Conservation (phyloP, 164 flowering plant species). For the Brasenia schreberi region DNA sequence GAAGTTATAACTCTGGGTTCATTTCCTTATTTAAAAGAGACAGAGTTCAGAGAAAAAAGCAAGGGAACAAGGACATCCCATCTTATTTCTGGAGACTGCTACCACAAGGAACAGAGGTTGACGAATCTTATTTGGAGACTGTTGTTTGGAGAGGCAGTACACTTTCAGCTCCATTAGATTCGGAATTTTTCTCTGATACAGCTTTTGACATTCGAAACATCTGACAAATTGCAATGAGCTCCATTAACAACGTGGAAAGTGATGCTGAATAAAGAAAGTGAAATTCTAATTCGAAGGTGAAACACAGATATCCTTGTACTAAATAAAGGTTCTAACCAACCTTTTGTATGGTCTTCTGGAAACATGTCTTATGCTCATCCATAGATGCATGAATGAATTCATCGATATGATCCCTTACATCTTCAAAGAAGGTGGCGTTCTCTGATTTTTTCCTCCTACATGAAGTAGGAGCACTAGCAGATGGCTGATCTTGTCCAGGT, state of each 20-base stretch:
- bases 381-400: slow-evolving; percentile 84
- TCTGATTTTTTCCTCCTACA: slow-evolving; percentile 82
- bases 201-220: slow-evolving; percentile 84
- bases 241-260: neutral
- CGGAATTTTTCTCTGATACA: slow-evolving; percentile 51
- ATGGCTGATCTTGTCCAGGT: neutral
- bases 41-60: neutral
- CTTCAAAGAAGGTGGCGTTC: slow-evolving; percentile 56
- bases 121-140: slow-evolving; percentile 8
- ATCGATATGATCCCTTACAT: slow-evolving; percentile 78
- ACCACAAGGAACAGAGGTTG: neutral
- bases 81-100: neutral
- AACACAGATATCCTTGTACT: neutral
- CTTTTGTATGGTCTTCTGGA: slow-evolving; percentile 77
- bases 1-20: too few species aligned
- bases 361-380: slow-evolving; percentile 89
- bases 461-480: slow-evolving; percentile 20
- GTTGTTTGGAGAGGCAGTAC: slow-evolving; percentile 50
- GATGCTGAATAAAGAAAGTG: neutral
- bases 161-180: slow-evolving; percentile 49
- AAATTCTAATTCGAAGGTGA: neutral
- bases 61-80: neutral
- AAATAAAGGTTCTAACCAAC: slow-evolving; percentile 16
- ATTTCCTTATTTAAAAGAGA: too few species aligned
- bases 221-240: slow-evolving; percentile 19